phyloP scores from a whole-genome alignment of 441 rosid genomes.

The Corymbia calophylla region DNA sequence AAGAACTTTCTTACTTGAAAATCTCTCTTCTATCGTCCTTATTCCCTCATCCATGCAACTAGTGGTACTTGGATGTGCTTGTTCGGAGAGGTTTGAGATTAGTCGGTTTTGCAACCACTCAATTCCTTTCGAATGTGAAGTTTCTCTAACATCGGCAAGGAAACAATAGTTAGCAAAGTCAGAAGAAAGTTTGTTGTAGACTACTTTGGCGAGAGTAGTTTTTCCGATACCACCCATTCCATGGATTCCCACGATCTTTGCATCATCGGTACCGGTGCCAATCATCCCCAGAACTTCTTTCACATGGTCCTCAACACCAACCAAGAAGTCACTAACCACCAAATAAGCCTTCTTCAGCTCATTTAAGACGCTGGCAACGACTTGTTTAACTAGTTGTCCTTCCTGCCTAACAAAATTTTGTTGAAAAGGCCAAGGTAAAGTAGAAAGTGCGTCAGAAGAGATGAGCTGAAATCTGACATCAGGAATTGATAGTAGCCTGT shows the following conservation, averaged over 20 bases:
- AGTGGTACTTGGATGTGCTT: neutral
- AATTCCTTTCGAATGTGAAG: neutral
- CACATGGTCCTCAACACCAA: neutral
- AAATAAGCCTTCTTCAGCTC: neutral
- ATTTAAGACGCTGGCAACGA: neutral
- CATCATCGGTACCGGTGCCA: neutral
- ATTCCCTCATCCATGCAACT: neutral
- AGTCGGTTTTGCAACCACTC: neutral
- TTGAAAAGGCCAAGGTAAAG: neutral
- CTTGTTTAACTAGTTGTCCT: neutral
- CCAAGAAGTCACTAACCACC: neutral
- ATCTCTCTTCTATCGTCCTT: neutral
- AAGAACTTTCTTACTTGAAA: neutral
- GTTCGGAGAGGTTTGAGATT: neutral
- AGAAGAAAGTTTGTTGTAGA: neutral
- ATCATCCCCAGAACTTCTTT: neutral
- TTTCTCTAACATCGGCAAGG: neutral
- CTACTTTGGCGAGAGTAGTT: neutral
- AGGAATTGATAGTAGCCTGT: neutral
- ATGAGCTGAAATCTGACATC: neutral
- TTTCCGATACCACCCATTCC: neutral
- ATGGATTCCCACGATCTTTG: neutral
- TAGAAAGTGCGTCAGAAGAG: neutral
- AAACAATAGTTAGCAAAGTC: neutral
- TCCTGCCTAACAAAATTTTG: neutral